Percentiles rank a stretch among this genome's conserved stretches.
Conservation (phyloP, 2,329 filamentous ascomycete genomes). For the Fusarium secorum region DNA sequence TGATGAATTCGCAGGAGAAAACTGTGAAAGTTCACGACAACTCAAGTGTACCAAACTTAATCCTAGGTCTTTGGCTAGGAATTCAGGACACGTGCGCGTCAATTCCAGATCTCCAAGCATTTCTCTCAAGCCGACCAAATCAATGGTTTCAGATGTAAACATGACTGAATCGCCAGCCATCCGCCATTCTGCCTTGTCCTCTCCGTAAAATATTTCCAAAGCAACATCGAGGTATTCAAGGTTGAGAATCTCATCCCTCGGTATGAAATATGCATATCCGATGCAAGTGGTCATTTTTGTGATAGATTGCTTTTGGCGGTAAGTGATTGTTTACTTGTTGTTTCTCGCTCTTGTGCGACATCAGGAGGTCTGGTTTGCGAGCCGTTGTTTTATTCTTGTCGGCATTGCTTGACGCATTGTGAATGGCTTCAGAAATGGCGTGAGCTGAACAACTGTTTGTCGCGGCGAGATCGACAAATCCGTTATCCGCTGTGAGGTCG, state of each 20-base stretch:
- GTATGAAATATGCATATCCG: background rate
- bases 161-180: accelerated
- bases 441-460: background rate
- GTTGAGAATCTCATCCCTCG: background rate
- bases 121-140: background rate
- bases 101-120: background rate
- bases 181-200: accelerated
- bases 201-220: background rate
- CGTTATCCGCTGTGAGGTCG: background rate
- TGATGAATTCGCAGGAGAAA: too few species aligned
- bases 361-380: accelerated
- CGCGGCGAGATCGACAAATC: background rate
- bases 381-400: background rate
- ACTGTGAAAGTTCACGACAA: too few species aligned
- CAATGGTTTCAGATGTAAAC: accelerated
- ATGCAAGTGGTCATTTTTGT: background rate
- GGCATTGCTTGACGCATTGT: accelerated
- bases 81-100: background rate
- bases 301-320: accelerated
- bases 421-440: background rate
- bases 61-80: background rate
- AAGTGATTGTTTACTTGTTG: accelerated
- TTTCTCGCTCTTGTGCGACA: background rate
- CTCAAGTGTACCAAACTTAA: background rate
- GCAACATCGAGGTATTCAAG: background rate